Evolutionary conservation across 441 rosid genomes (phyloP).

Genomic region (Manihot esculenta): DNA sequence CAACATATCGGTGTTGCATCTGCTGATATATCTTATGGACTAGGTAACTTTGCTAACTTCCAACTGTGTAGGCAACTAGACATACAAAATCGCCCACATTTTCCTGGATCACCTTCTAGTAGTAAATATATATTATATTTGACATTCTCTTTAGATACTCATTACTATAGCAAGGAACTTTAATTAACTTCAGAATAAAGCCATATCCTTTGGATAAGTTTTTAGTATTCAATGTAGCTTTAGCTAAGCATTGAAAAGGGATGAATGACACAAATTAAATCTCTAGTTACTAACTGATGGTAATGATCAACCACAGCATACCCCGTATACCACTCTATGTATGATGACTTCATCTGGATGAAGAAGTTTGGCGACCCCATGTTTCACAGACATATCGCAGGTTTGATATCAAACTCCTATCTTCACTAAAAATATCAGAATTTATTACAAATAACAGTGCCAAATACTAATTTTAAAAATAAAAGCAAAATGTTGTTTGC

Average conservation of each 20-base stretch:
- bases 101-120: slow-evolving; percentile 8
- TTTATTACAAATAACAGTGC: background rate
- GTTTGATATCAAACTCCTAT: slow-evolving; percentile 25
- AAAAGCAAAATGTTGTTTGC: background rate
- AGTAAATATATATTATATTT: background rate
- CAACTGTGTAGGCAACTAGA: background rate
- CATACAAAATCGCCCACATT: no score
- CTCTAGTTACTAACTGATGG: slow-evolving; percentile 10
- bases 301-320: slow-evolving; percentile 43
- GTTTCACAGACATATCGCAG: slow-evolving; percentile 79
- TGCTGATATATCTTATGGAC: slow-evolving; percentile 51
- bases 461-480: no score
- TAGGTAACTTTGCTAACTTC: slow-evolving; percentile 40
- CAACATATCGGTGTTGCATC: slow-evolving; percentile 82
- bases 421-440: slow-evolving; percentile 4
- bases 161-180: slow-evolving; percentile 2
- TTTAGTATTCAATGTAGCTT: background rate
- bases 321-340: slow-evolving; percentile 91
- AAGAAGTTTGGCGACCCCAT: slow-evolving; percentile 73
- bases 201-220: background rate
- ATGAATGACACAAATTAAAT: background rate
- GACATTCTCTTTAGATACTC: background rate
- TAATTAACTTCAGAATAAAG: background rate
- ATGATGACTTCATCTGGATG: slow-evolving; percentile 86
- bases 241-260: slow-evolving; percentile 8